phyloP scores from a whole-genome alignment of 2,329 filamentous ascomycete genomes.

The Colletotrichum shisoi region DNA sequence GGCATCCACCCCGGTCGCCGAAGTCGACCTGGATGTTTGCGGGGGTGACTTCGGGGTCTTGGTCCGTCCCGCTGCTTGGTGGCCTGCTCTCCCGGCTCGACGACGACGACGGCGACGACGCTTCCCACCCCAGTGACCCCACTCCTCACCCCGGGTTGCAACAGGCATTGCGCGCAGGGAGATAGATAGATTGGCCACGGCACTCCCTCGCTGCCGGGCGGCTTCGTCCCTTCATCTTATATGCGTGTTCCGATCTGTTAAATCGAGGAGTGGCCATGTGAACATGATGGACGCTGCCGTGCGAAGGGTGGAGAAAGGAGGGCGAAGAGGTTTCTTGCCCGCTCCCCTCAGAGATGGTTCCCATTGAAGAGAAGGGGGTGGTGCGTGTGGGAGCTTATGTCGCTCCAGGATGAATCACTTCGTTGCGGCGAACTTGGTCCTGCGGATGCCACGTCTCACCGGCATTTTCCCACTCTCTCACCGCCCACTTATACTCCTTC shows the following conservation, averaged over 20 bases:
- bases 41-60: background rate
- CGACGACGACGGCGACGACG: background rate
- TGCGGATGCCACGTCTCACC: too few relatives aligned
- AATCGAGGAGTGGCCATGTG: conserved; percentile 2
- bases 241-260: background rate
- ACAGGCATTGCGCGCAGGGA: background rate
- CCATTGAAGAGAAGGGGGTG: too few relatives aligned
- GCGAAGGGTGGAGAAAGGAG: background rate
- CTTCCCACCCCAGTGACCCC: too few relatives aligned
- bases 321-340: background rate
- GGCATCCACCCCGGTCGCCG: background rate
- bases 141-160: background rate
- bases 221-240: background rate
- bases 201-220: background rate
- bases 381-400: too few relatives aligned
- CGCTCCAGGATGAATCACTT: too few relatives aligned
- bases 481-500: too few relatives aligned
- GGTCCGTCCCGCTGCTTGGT: conserved; percentile 12
- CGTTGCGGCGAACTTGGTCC: too few relatives aligned
- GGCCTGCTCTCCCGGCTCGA: background rate
- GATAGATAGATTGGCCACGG: background rate
- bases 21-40: conserved; percentile 1
- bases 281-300: background rate
- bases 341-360: background rate
- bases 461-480: too few relatives aligned